Evolutionary conservation across 2,329 filamentous ascomycete species (phyloP).

Genomic region (Calonectria pseudoturangicola): DNA sequence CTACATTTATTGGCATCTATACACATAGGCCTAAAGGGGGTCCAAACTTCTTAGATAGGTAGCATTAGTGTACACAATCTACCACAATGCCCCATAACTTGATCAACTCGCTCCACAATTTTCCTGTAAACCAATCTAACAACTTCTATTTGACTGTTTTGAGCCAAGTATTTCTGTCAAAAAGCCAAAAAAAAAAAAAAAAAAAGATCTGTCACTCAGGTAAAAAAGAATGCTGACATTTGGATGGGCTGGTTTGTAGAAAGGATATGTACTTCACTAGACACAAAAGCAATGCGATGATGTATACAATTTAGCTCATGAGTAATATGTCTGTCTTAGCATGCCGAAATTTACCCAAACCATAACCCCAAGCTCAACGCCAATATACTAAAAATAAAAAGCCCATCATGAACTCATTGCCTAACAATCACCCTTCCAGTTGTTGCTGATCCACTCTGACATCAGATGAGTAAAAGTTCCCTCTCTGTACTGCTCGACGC

Average conservation of each 20-base stretch:
- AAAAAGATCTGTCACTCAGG: not conserved
- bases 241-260: too few species aligned
- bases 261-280: too few species aligned
- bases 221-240: too few species aligned
- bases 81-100: conserved; percentile 40
- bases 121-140: not conserved
- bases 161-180: not conserved
- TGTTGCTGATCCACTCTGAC: conserved; percentile 73
- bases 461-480: conserved; percentile 74
- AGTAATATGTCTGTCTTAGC: not conserved
- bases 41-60: conserved; percentile 48
- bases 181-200: not conserved
- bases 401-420: not conserved
- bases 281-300: not conserved
- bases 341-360: conserved; percentile 12
- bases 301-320: conserved; percentile 10
- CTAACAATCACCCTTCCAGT: conserved; percentile 73
- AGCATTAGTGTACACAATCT: conserved; percentile 46
- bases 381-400: conserved; percentile 14
- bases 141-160: too few species aligned
- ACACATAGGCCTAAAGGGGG: conserved; percentile 41
- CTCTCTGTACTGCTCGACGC: conserved; percentile 72
- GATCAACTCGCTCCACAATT: not conserved
- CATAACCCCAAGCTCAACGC: conserved; percentile 28
- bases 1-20: conserved; percentile 31